A percentile compares a stretch with the other conserved stretches of the same genome.
Conservation (phyloP, 345 rosid species). For the Sapria himalayana region DNA sequence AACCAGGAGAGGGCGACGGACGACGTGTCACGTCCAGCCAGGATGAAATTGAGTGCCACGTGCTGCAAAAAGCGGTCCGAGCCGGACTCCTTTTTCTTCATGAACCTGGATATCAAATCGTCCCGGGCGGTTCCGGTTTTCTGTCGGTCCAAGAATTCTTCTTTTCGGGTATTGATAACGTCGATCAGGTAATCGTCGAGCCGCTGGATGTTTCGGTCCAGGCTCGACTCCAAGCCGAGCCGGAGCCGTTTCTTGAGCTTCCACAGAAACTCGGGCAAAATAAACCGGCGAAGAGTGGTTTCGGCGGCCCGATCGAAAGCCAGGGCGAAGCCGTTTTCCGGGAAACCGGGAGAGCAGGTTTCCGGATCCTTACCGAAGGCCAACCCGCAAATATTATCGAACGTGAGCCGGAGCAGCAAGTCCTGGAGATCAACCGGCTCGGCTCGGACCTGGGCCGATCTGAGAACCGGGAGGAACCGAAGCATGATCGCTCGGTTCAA, state of each 20-base stretch:
- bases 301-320: conserved; percentile 89
- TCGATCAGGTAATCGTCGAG: conserved; percentile 45
- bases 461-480: conserved; percentile 50
- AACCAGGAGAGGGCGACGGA: conserved; percentile 88
- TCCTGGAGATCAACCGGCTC: conserved; percentile 76
- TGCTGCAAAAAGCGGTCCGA: conserved; percentile 58
- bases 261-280: conserved; percentile 74
- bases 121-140: conserved; percentile 35
- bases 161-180: conserved; percentile 53
- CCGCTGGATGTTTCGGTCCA: conserved; percentile 51
- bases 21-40: conserved; percentile 96
- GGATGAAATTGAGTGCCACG: conserved; percentile 84
- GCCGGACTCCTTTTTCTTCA: conserved; percentile 74
- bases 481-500: conserved; percentile 53
- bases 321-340: conserved; percentile 48
- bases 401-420: conserved; percentile 71
- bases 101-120: conserved; percentile 70
- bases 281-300: conserved; percentile 73
- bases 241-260: conserved; percentile 51
- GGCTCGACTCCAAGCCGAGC: conserved; percentile 68
- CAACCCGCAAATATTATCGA: conserved; percentile 84
- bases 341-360: conserved; percentile 53
- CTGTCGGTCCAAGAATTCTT: conserved; percentile 35
- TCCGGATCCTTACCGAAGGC: conserved; percentile 90
- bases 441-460: conserved; percentile 22